Evolutionary conservation across 1,284 basidiomycete species (phyloP), one percentile per base, ranked within the genome.

Genomic region (Inonotus obliquus): DNA sequence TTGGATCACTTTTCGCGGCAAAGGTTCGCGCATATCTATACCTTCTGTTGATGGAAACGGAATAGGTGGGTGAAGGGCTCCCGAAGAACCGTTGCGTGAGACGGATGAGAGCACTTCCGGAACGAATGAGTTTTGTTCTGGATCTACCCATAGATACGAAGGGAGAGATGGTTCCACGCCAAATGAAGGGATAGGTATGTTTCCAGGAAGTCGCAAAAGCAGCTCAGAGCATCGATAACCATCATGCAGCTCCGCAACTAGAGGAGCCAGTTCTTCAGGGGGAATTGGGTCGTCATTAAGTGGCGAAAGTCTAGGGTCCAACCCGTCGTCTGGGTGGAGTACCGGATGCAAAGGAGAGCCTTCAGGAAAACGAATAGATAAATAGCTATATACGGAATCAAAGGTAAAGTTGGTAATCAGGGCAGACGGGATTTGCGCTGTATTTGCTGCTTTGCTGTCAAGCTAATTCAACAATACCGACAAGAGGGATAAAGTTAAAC

Each of bases 401-500:
- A 91, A 92, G 0, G 88, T 88, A 70, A 92, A 92, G 74, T 91
- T 91, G 57, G 87, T 90, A 64, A 91, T 80, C 17, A 92, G 75
- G 52, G 85, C 77, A 0, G 86, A 86, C 1, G 89, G 89, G 27
- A 91, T 77, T 0, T 80, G 78, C 0, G 83, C 81, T 37, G 75
- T 70, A 63, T 84, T 82, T 2, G 87, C 89, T 1, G 89, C 88
- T 54, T 87, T 78, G 69, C 89, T 91, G 66, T 21, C 41, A 19
- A 21, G 7, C 47, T 45, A 37, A 35, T 59, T 54, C 41, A 38
- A 27, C 4, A 44, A 14, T 1, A 17, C 17, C 13, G 19, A 44
- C 41, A 17, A 21, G 45, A 52, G 59, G 14, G 29, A 29, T n/a
- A 13, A 32, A 6, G 11, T 39, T 52, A 23, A 48, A 72, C 83